phyloP scores from a whole-genome alignment of 2,329 filamentous ascomycete species.

The Alternaria hordeiaustralica region DNA sequence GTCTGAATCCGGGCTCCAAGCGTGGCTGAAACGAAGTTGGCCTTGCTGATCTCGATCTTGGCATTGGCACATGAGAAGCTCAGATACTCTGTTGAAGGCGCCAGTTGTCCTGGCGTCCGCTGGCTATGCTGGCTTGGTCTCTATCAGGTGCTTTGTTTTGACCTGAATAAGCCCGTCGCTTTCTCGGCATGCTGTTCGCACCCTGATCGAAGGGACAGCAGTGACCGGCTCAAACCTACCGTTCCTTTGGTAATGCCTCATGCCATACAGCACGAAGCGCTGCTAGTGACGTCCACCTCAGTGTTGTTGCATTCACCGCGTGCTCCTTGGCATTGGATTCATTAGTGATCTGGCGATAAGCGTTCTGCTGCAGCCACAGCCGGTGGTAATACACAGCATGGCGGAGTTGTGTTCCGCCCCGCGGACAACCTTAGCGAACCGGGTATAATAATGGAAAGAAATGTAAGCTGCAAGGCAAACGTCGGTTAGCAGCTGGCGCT shows the following conservation, averaged over 20 bases:
- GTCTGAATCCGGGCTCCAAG: constrained; percentile 19
- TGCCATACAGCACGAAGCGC: background rate
- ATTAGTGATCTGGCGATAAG: background rate
- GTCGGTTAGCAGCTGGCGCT: background rate
- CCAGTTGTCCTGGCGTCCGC: constrained; percentile 3
- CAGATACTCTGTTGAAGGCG: constrained; percentile 4
- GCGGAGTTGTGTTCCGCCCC: background rate
- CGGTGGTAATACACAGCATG: background rate
- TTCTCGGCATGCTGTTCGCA: background rate
- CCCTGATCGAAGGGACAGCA: background rate
- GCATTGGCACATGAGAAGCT: constrained; percentile 14
- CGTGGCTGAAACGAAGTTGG: constrained; percentile 37
- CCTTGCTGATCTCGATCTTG: constrained; percentile 30
- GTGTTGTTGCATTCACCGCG: background rate
- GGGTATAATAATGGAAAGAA: background rate
- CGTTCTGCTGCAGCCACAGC: background rate
- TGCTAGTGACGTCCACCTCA: background rate
- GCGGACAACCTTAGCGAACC: background rate
- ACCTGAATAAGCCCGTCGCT: background rate
- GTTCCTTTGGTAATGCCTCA: background rate
- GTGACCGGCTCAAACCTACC: background rate
- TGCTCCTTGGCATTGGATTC: background rate
- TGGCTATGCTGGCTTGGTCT: background rate
- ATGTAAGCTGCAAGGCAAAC: background rate
- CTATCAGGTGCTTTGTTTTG: background rate